Base-by-base conservation (phyloP, 2,329 filamentous ascomycete species). In the Sclerotinia sclerotiorum region DNA sequence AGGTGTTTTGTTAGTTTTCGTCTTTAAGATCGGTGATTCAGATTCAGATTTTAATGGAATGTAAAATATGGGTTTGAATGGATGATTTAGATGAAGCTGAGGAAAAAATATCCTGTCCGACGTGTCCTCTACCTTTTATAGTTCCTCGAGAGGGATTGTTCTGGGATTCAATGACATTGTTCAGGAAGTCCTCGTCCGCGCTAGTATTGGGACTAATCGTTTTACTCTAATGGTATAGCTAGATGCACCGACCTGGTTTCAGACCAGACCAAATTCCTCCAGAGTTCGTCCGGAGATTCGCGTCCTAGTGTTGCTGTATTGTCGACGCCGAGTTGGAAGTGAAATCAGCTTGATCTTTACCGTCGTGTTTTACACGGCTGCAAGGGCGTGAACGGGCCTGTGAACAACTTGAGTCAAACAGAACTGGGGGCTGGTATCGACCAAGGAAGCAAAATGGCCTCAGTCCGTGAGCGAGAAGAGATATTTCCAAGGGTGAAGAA, bases 1-100 rank as follows among this genome's bases (percentile, higher is more conserved):
- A 27, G 8, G 1, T 0, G 11, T 21, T 7, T 19, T 0, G 13
- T 48, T 35, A 15, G 0, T n/a, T 13, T 27, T n/a, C n/a, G n/a
- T n/a, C n/a, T n/a, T n/a, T n/a, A n/a, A n/a, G n/a, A n/a, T n/a
- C n/a, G n/a, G n/a, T n/a, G n/a, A n/a, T 60, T 29, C 39, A 60
- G 27, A 29, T 21, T 3, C 7, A 60, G 2, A 60, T 27, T 21
- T 58, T 17, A 2, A 0, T 46, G 7, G 8, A 1, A 2, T 55
- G 2, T 51, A 35, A 35, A 21, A 2, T 46, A 13, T 21, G 56
- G 2, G 29, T 19, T 4, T 46, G 13, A 7, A 4, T 2, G 1
- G 19, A 13, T 19, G 21, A 24, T 39, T 3, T 21, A 0, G 2
- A 51, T 39, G 15, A 27, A 17, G 0, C 35, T 27, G 10, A 39